Evolutionary conservation across 306 rosid species (phyloP), one percentile per base, ranked within the genome.

Genomic region (Fagus crenata): DNA sequence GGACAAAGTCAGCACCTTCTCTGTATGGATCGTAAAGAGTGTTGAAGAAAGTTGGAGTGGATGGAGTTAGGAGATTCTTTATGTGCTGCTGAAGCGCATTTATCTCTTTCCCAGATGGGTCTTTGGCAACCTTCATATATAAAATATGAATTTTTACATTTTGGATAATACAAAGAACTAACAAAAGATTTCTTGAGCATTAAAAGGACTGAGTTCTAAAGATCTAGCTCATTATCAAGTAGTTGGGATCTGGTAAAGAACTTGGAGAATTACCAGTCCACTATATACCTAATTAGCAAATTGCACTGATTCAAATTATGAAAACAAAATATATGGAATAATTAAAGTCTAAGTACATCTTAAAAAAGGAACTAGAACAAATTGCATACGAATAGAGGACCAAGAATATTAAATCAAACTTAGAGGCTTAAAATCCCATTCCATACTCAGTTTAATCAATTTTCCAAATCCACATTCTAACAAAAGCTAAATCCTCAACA

Each of bases 71-170:
- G 49, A 93, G 83, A 76, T 93, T 93, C 90, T 89, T 88, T 36
- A 93, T 90, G 85, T 90, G 98, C 85, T 93, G 96, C 88, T 93
- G 91, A 65, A 90, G 96, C 2, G 98, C 98, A 77, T 93, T 93
- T 85, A 93, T 90, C 15, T 86, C 82, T 81, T 88, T 86, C 35
- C 94, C 96, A 69, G 89, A 72, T 70, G 94, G 98, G 71, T 93
- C 89, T 76, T 93, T 93, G 2, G 98, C 98, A 85, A 90, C 96
- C 96, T 93, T 74, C 70, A 74, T 22, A 80, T 22, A 40, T 2
- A 56, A 22, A 56, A 6, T 56, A 22, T 18, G 63, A 56, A 56
- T n/a, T n/a, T 22, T 56, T 7, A 22, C 63, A 56, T 7, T 43
- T 43, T 22, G 63, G 12, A 56, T 6, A 22, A 56, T 22, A 22